Evolutionary conservation across 805 yeast species (phyloP).

Genomic region (Barnettozyma populi): DNA sequence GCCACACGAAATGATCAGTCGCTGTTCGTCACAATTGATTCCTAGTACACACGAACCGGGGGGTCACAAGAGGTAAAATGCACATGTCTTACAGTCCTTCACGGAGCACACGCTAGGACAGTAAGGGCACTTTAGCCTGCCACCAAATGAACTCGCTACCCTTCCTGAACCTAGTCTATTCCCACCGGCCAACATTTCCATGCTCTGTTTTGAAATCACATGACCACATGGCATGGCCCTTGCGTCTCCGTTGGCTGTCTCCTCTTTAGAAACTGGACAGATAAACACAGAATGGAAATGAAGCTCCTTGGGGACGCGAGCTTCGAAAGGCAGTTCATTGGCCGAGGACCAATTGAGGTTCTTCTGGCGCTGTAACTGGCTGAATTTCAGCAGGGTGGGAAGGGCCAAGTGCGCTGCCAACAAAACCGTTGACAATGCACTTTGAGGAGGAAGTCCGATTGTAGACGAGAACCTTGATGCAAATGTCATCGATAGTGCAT

Average conservation of each 20-base stretch:
- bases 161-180: background rate
- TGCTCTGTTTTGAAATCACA: slow-evolving; percentile 49
- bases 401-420: slow-evolving; percentile 49
- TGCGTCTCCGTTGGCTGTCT: slow-evolving; percentile 57
- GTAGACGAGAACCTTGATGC: slow-evolving; percentile 48
- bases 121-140: slow-evolving; percentile 64
- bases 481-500: slow-evolving; percentile 31
- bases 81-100: slow-evolving; percentile 38
- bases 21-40: too few relatives aligned
- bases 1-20: background rate
- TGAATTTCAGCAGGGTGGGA: slow-evolving; percentile 47
- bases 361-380: slow-evolving; percentile 33
- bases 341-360: slow-evolving; percentile 49
- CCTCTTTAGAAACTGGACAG: slow-evolving; percentile 67
- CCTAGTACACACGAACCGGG: too few relatives aligned
- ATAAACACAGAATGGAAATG: slow-evolving; percentile 62
- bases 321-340: slow-evolving; percentile 59
- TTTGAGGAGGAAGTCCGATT: slow-evolving; percentile 28
- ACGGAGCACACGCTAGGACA: slow-evolving; percentile 49
- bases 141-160: slow-evolving; percentile 24
- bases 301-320: slow-evolving; percentile 45
- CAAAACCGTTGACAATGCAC: slow-evolving; percentile 40
- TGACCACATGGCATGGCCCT: slow-evolving; percentile 60
- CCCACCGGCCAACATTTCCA: slow-evolving; percentile 37
- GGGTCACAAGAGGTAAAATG: slow-evolving; percentile 26